These are phyloP conservation scores for Fusarium subglutinans DNA, from an alignment of 2,329 filamentous ascomycete genomes.

Conservation along the genomic window DNA sequence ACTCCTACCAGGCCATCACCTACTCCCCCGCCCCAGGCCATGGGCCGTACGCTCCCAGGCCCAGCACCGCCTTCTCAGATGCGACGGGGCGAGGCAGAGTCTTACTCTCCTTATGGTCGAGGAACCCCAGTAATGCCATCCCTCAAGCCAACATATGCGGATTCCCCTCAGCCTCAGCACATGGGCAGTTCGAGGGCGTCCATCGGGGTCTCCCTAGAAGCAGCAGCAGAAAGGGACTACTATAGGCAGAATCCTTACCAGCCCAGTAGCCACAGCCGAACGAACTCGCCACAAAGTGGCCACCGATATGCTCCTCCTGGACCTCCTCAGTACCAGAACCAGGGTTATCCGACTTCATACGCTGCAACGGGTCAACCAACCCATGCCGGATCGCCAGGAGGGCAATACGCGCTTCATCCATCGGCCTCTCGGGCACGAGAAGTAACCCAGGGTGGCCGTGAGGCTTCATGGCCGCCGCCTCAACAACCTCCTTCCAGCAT, in stretches of 20 bases:
- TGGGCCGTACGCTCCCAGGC: conserved; percentile 54
- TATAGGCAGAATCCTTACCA: conserved; percentile 54
- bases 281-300: conserved; percentile 58
- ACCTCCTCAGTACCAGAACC: conserved; percentile 55
- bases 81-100: conserved; percentile 59
- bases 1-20: conserved; percentile 53
- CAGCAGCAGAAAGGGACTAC: conserved; percentile 57
- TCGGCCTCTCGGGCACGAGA: conserved; percentile 56
- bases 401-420: conserved; percentile 63
- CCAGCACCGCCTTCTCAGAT: conserved; percentile 53
- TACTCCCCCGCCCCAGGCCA: conserved; percentile 60
- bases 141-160: conserved; percentile 62
- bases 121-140: conserved; percentile 62
- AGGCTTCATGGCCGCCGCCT: conserved; percentile 47
- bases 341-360: conserved; percentile 57
- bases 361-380: conserved; percentile 48
- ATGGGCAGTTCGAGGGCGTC: conserved; percentile 56
- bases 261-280: conserved; percentile 48
- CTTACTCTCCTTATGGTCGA: conserved; percentile 57
- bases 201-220: conserved; percentile 52
- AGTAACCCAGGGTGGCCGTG: conserved; percentile 49
- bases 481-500: conserved; percentile 35
- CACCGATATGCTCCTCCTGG: conserved; percentile 57
- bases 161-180: conserved; percentile 61
- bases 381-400: conserved; percentile 62